Conservation (phyloP, 768 basidiomycete species). For the Lactarius tabidus region DNA sequence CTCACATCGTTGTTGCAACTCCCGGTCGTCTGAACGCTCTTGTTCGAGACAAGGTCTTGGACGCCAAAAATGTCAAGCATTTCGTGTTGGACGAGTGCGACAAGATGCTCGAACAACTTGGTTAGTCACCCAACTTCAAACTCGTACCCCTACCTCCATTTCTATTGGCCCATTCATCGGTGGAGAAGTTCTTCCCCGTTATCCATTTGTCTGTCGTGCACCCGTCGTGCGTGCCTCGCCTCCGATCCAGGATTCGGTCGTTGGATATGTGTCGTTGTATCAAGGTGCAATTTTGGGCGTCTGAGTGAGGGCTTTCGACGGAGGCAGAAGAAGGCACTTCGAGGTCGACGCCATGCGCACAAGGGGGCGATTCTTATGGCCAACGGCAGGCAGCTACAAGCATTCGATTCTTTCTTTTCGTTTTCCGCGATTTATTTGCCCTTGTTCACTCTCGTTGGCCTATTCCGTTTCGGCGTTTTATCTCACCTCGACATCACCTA, state of each 20-base stretch:
- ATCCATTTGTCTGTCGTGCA: conserved; percentile 41
- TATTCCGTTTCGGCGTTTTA: conserved; percentile 43
- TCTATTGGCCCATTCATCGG: conserved; percentile 28
- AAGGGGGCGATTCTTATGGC: conserved; percentile 15
- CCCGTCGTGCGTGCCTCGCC: conserved; percentile 21
- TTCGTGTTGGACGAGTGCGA: conserved; percentile 99
- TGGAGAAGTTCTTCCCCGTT: conserved; percentile 43
- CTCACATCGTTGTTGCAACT: conserved; percentile 97
- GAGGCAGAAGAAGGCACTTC: conserved; percentile 20
- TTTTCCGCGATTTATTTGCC: conserved; percentile 40
- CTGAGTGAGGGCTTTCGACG: conserved; percentile 13
- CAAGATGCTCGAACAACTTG: conserved; percentile 99
- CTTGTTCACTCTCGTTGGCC: conserved; percentile 51
- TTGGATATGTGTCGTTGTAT: conserved; percentile 22
- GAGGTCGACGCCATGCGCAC: conserved; percentile 19
- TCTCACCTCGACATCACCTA: conserved; percentile 69
- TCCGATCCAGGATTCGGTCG: conserved; percentile 27
- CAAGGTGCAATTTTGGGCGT: conserved; percentile 15
- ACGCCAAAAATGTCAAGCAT: conserved; percentile 96
- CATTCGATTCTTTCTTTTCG: conserved; percentile 23
- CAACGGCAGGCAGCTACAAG: conserved; percentile 18
- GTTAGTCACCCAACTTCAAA: conserved; percentile 94
- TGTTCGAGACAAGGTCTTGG: conserved; percentile 90
- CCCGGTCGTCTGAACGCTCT: conserved; percentile 97
- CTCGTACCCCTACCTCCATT: conserved; percentile 40